Evolutionary conservation across 1,284 basidiomycete genomes (phyloP), one percentile per base, ranked within the genome.

Genomic region (Meripilus lineatus): DNA sequence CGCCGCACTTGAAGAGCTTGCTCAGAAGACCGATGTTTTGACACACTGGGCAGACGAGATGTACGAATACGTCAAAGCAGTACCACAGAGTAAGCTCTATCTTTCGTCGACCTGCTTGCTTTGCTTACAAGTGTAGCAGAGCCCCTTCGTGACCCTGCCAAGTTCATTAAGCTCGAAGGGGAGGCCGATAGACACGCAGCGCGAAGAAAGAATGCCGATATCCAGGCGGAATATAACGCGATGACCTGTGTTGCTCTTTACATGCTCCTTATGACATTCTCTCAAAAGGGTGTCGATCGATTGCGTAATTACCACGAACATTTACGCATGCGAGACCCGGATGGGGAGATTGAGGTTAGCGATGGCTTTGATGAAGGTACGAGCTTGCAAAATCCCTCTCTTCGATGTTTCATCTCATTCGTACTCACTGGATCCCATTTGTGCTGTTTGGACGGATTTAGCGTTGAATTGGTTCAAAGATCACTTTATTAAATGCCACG

Each of bases 1-100:
- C 8, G 77, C 71, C 2, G 64, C 67, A 17, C 70, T 98, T 32
- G 93, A 97, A 60, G 89, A 95, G 51, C 66, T 93, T 0, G 94
- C 93, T 8, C 92, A 96, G 71, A 98, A 98, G 75, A 93, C 94
- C 20, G 88, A 90, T 50, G 92, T 95, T 28, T 69, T 98, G 44
- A 88, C 88, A 42, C 86, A 90, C 51, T 94, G 94, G 77, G 95
- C 90, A 26, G 94, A 98, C 64, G 81, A 87, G 62, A 90, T 93
- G 77, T 86, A 95, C 50, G 82, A 89, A 43, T 82, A 80, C 63
- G 81, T 89, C 37, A 89, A 81, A 64, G 80, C 79, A 18, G 69
- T 86, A 33, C 84, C 84, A 20, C 80, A 86, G 63, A 89, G 85
- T 89, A 52, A 40, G 85, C 71, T 45, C 34, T 28, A 23, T 38